Base-by-base conservation (phyloP, 2,329 filamentous ascomycete species). In the Colletotrichum musicola region DNA sequence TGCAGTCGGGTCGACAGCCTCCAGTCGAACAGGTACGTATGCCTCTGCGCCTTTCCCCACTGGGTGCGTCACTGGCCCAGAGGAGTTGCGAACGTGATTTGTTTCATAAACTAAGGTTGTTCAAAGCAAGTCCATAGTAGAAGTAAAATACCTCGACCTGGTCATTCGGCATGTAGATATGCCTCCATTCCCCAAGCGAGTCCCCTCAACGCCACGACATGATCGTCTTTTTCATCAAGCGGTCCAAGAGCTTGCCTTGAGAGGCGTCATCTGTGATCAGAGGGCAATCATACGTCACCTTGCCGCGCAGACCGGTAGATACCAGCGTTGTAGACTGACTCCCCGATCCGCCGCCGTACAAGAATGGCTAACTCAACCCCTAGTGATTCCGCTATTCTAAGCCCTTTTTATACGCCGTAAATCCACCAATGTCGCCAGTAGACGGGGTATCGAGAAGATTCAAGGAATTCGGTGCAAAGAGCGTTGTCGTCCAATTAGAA, bases 361-460 rank as follows among this genome's bases (percentile, higher is more conserved):
- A 66, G 42, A 68, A 63, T 60, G 6, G 38, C 50, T 10, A 20
- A 55, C 42, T 56, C 49, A 56, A 14, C 18, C 25, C 25, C 13
- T 10, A 20, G 18, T 46, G 18, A 42, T 60, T 22, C 44, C 66
- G 40, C 53, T 44, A 50, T 47, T 61, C 51, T 66, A 10, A 38
- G 5, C 38, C 54, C 55, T n/a, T 7, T 7, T 61, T 53, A n/a
- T 69, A 65, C 66, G 66, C 66, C 62, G 51, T 16, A 66, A 63
- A 46, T 60, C 62, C 62, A 69, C 56, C 62, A 69, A 66, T n/a
- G 61, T 69, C 44, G 62, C 66, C 57, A 56, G 51, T 25, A 69
- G 35, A 66, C 42, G 55, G 66, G 66, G 66, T 69, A 69, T 69
- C 66, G 56, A 61, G 49, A 61, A 66, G 56, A 55, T 61, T 56